Percentiles rank a stretch among this genome's conserved stretches.
phyloP scores from a whole-genome alignment of 306 rosid species.

The Cicer yamashitae region DNA sequence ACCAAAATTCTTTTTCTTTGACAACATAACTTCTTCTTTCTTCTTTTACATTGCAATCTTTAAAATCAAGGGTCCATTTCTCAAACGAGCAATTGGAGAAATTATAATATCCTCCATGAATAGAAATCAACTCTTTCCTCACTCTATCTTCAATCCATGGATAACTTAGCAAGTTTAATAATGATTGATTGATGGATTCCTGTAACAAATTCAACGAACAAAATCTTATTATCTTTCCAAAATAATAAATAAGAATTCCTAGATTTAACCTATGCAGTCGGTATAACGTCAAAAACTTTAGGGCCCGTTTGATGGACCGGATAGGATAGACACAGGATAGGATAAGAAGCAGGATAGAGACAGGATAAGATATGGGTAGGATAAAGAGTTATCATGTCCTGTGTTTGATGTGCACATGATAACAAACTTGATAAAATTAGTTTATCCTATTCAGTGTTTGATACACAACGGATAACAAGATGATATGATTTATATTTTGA shows the following conservation, averaged over 20 bases:
- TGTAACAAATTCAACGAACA: slow-evolving; percentile 44
- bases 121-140: slow-evolving; percentile 55
- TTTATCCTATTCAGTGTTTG: too few relatives aligned
- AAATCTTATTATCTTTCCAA: slow-evolving; percentile 1
- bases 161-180: slow-evolving; percentile 79
- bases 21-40: slow-evolving; percentile 37
- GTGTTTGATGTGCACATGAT: too few relatives aligned
- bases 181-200: slow-evolving; percentile 80
- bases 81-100: slow-evolving; percentile 81
- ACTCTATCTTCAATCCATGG: slow-evolving; percentile 84
- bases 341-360: too few relatives aligned
- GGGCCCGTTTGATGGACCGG: too few relatives aligned
- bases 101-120: slow-evolving; percentile 87
- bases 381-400: too few relatives aligned
- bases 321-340: too few relatives aligned
- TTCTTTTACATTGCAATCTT: slow-evolving; percentile 38
- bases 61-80: slow-evolving; percentile 82
- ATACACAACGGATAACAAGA: too few relatives aligned
- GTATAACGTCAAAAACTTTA: too few relatives aligned
- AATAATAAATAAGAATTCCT: background rate
- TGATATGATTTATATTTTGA: too few relatives aligned
- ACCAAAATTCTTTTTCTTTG: slow-evolving; percentile 67
- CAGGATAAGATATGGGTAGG: too few relatives aligned
- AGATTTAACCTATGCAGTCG: background rate
- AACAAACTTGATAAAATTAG: too few relatives aligned